These are phyloP conservation scores for Xanthoconium separans DNA, from an alignment of 1,284 basidiomycete genomes.

Conservation along the genomic window DNA sequence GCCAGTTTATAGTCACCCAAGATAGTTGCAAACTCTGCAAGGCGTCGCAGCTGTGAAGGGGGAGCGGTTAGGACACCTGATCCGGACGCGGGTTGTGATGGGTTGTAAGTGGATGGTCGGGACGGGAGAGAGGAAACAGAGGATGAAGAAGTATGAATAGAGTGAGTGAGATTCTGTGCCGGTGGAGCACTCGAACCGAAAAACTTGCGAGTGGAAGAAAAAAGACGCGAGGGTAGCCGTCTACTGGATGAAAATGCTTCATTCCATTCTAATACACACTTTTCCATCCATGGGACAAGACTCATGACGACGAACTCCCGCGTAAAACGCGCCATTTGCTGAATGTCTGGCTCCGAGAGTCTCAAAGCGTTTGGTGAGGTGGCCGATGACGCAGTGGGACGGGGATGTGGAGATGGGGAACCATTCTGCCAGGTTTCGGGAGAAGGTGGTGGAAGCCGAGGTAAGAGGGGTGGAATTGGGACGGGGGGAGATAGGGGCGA, in stretches of 20 bases:
- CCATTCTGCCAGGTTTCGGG: slow-evolving; percentile 33
- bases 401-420: slow-evolving; percentile 13
- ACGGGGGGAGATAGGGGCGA: slow-evolving; percentile 60
- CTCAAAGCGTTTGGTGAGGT: slow-evolving; percentile 45
- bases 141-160: slow-evolving; percentile 39
- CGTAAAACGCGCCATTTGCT: slow-evolving; percentile 78
- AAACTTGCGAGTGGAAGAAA: slow-evolving; percentile 87
- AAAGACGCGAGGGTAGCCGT: slow-evolving; percentile 76
- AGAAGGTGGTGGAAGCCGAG: slow-evolving; percentile 59
- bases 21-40: slow-evolving; percentile 95
- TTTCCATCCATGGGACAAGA: slow-evolving; percentile 96
- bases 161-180: slow-evolving; percentile 41
- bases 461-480: slow-evolving; percentile 60
- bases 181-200: slow-evolving; percentile 70
- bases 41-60: slow-evolving; percentile 72
- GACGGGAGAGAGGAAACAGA: slow-evolving; percentile 47
- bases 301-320: slow-evolving; percentile 92
- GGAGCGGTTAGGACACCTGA: slow-evolving; percentile 33
- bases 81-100: slow-evolving; percentile 36
- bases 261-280: slow-evolving; percentile 91
- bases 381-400: slow-evolving; percentile 10
- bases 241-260: slow-evolving; percentile 87
- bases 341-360: slow-evolving; percentile 77
- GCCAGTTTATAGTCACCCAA: slow-evolving; percentile 90
- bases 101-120: slow-evolving; percentile 39